Base-by-base conservation (phyloP, 208 protist species). In the Trypanosoma congolense region DNA sequence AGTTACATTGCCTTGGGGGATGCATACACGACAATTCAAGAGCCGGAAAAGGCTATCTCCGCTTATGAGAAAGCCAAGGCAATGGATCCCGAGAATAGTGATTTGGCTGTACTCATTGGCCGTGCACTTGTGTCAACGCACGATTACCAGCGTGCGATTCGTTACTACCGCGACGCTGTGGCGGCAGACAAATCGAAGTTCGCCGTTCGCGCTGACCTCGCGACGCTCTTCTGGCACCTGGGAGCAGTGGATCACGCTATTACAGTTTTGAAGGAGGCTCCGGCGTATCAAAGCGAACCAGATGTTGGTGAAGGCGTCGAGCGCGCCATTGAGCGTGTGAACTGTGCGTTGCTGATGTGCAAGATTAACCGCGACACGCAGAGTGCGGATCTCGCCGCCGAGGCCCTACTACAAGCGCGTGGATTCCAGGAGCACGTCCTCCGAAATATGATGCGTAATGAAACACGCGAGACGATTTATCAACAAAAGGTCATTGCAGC, bases 81-180 rank as follows among this genome's bases (percentile, higher is more conserved):
- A 24, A 65, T 96, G 47, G 90, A 82, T 42, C 83, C 83, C 16
- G 73, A 86, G 22, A 97, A 83, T 68, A 61, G 61, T 22, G 74
- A 83, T 26, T 75, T 98, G 19, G 80, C 85, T 16, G 76, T 87
- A 35, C 93, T 93, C 51, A 97, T 98, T 62, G 96, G 93, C 18
- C 80, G 88, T 8, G 83, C 90, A 16, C 72, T 97, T 45, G 92
- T 98, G 50, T 73, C 80, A 16, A 93, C 90, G 18, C 95, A 98
- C 74, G 87, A 97, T 67, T 98, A 96, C 65, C 65, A 81, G 41
- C 80, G 87, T 43, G 94, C 93, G 0, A 80, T 97, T 25, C 65
- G 74, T 6, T 98, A 96, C 76, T 97, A 97, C 70, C 46, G 69
- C 21, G 74, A 93, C 33, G 90, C 95, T 8, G 53, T 97, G 26